Evolutionary conservation across 1,284 basidiomycete species (phyloP).

Genomic region (Spongiforma sp.): DNA sequence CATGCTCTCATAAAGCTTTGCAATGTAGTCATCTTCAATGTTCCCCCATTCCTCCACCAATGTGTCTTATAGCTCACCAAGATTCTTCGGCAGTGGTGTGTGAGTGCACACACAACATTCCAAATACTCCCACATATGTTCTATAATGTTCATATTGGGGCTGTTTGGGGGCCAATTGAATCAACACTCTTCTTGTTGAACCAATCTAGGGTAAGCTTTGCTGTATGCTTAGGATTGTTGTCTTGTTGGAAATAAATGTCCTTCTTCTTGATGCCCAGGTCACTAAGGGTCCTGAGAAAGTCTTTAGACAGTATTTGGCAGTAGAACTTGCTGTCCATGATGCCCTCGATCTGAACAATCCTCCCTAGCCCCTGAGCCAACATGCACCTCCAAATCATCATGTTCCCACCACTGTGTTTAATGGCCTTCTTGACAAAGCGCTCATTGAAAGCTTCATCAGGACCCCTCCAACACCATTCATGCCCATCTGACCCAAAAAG

Average conservation of each 20-base stretch:
- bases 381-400: background rate
- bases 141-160: constrained; percentile 3
- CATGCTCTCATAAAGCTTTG: constrained; percentile 1
- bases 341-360: background rate
- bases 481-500: background rate
- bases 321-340: background rate
- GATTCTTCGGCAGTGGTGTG: background rate
- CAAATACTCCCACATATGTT: constrained; percentile 1
- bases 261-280: constrained; percentile 1
- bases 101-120: background rate
- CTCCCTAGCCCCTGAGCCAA: background rate
- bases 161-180: constrained; percentile 1
- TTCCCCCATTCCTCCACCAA: constrained; percentile 2
- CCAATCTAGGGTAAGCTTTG: background rate
- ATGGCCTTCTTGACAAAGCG: background rate
- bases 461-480: background rate
- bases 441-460: background rate
- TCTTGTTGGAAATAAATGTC: constrained; percentile 1
- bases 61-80: background rate
- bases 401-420: background rate
- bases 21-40: background rate
- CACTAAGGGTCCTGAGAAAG: background rate
- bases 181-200: background rate
- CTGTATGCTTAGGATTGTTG: background rate
- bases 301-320: background rate